Base-by-base conservation (phyloP, 495 filamentous ascomycete genomes). In the Peziza echinospora region DNA sequence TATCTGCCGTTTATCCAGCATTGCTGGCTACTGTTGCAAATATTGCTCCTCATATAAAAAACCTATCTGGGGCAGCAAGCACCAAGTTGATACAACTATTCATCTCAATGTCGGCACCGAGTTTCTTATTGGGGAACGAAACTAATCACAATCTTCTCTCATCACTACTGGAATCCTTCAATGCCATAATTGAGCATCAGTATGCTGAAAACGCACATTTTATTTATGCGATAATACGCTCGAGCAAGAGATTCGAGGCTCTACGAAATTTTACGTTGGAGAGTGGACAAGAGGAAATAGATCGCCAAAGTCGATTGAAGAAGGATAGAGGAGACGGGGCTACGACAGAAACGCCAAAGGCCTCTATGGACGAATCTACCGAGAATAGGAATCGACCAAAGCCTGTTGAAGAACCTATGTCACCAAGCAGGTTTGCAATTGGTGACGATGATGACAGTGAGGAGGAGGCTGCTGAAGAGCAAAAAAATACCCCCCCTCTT, bases 81-180 rank as follows among this genome's bases (percentile, higher is more conserved):
- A 74, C 76, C 21, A 94, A 84, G 63, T 63, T 94, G 41, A 66
- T 94, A 41, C 84, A 96, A 51, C 67, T 96, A 6, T 96, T 87
- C 62, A 76, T 78, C 16, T 89, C 81, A 1, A 93, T 96, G 84
- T 93, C 89, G 5, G 80, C 89, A 0, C 91, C 91, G 1, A 80
- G 76, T 22, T 99, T 96, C 61, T 65, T 99, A n/a, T 65, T 99
- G 19, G 82, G 84, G 5, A 99, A 96, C 55, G 91, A 99, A 49
- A 82, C 72, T 11, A 99, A 99, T 49, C 82, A 99, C 49, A 62
- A 65, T 25, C 71, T 94, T 23, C 67, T 99, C 22, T 71, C 73
- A 17, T 85, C 86, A 0, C 63, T 99, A 25, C 68, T 99, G 10
- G 84, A 93, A 58, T 82, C 84, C 2, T 78, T 99, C 58, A 96